Evolutionary conservation across 768 basidiomycete species (phyloP).

Genomic region (Russula sp.): DNA sequence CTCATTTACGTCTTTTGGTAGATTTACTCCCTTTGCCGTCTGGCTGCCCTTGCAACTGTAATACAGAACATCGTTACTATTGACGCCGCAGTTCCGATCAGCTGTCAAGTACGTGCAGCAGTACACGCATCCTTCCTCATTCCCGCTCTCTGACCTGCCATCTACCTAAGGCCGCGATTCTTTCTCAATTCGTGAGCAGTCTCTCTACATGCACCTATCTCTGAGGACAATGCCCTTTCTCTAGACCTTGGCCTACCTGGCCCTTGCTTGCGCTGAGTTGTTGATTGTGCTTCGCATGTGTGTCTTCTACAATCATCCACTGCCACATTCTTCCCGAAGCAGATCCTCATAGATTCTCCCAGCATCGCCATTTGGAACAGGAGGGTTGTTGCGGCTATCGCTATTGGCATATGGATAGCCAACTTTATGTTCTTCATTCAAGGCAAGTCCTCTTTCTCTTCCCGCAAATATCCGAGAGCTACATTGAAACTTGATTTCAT

Average conservation of each 20-base stretch:
- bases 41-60: neutral
- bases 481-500: neutral
- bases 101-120: conserved; percentile 6
- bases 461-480: neutral
- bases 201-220: neutral
- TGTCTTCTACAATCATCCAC: neutral
- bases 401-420: neutral
- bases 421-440: neutral
- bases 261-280: neutral
- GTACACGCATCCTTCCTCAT: no score
- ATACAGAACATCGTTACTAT: neutral
- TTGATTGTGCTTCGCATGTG: conserved; percentile 9
- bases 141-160: neutral
- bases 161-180: neutral
- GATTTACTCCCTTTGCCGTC: conserved; percentile 10
- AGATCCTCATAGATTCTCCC: neutral
- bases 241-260: neutral
- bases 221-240: neutral
- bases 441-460: neutral
- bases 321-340: no score
- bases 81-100: neutral
- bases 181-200: neutral
- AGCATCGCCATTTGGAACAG: neutral
- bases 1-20: neutral
- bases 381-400: neutral